A percentile compares a stretch with the other conserved stretches of the same genome.
These are phyloP conservation scores for Domatiomyces globalis DNA, from an alignment of 2,329 filamentous ascomycete genomes.

Conservation along the genomic window DNA sequence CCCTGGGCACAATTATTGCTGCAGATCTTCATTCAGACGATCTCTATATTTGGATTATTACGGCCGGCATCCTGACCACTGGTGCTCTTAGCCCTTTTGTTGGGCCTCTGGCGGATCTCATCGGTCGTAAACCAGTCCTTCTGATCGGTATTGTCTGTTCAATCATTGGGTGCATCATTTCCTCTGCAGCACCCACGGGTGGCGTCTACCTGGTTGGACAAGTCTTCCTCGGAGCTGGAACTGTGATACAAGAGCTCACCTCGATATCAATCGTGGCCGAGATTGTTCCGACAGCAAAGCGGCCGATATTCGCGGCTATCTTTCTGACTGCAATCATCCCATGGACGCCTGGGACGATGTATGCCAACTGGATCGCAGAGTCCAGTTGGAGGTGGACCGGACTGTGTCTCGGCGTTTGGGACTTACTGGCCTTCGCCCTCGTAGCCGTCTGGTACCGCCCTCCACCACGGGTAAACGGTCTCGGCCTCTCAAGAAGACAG, in stretches of 20 bases:
- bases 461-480: constrained; percentile 32
- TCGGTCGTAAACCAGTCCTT: constrained; percentile 2
- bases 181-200: not conserved
- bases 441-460: constrained; percentile 40
- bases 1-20: constrained; percentile 1
- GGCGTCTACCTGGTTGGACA: not conserved
- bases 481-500: constrained; percentile 10
- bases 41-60: constrained; percentile 2
- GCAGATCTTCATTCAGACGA: not conserved
- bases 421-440: constrained; percentile 37
- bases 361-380: constrained; percentile 3
- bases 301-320: not conserved
- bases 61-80: not conserved
- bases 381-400: constrained; percentile 43
- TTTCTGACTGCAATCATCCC: constrained; percentile 1
- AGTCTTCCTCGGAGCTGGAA: not conserved
- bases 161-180: constrained; percentile 1
- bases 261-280: constrained; percentile 3
- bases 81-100: constrained; percentile 2
- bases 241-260: constrained; percentile 3
- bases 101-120: constrained; percentile 3
- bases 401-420: constrained; percentile 39
- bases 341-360: constrained; percentile 4
- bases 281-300: constrained; percentile 3
- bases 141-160: constrained; percentile 1